Evolutionary conservation across 2,329 filamentous ascomycete genomes (phyloP).

Genomic region (Podosphaera xanthii): DNA sequence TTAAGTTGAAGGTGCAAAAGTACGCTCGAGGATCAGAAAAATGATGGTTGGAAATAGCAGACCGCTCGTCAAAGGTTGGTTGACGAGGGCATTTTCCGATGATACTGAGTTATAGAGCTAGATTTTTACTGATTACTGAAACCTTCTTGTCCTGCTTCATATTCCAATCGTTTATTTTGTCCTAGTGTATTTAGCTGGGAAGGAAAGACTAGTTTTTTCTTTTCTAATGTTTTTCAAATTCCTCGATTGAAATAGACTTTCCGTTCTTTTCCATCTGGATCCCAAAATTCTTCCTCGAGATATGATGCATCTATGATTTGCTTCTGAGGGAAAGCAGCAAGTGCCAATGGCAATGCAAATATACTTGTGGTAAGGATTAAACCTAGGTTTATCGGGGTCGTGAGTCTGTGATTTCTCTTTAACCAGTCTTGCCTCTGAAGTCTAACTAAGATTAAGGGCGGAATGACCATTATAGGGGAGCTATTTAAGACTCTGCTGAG

Average conservation of each 20-base stretch:
- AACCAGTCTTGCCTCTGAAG: constrained; percentile 73
- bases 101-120: too few species aligned
- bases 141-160: neutral
- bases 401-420: constrained; percentile 49
- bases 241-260: constrained; percentile 94
- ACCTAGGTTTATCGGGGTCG: constrained; percentile 64
- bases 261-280: constrained; percentile 52
- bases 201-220: neutral
- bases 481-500: constrained; percentile 79
- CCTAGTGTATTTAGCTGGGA: neutral
- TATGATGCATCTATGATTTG: constrained; percentile 55
- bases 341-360: constrained; percentile 67
- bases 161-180: neutral
- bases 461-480: constrained; percentile 91
- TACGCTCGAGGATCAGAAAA: too few species aligned
- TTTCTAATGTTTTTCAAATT: constrained; percentile 28
- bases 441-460: constrained; percentile 63
- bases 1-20: too few species aligned
- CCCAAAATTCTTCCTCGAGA: constrained; percentile 73
- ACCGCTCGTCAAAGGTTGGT: too few species aligned
- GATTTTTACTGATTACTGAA: too few species aligned
- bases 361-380: constrained; percentile 73
- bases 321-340: constrained; percentile 81
- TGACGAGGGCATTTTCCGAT: too few species aligned
- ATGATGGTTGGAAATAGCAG: too few species aligned